Evolutionary conservation across 768 basidiomycete species (phyloP).

Genomic region (Tremella yokohamensis): DNA sequence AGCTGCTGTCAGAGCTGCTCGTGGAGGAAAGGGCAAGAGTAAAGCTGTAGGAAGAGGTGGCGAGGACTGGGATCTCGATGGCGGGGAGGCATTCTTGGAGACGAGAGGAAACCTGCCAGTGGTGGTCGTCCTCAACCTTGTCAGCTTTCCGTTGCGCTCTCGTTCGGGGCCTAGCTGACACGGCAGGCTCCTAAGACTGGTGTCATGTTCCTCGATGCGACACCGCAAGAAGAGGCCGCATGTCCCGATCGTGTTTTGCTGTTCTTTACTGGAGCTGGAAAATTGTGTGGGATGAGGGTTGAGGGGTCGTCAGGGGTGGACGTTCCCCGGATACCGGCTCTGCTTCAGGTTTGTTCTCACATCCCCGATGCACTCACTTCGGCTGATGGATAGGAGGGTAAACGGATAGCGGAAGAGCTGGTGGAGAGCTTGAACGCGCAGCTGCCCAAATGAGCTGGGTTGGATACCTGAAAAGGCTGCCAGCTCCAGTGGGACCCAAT

Average conservation of each 20-base stretch:
- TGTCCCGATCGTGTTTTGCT: slow-evolving; percentile 46
- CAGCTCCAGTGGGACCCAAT: no score
- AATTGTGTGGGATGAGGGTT: slow-evolving; percentile 44
- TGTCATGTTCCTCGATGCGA: slow-evolving; percentile 44
- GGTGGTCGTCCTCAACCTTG: slow-evolving; percentile 44
- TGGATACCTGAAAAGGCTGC: background rate
- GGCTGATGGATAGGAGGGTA: slow-evolving; percentile 14
- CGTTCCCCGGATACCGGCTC: slow-evolving; percentile 24
- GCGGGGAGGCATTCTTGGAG: slow-evolving; percentile 27
- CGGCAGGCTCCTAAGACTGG: background rate
- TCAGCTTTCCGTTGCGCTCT: slow-evolving; percentile 17
- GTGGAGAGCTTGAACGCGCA: slow-evolving; percentile 11
- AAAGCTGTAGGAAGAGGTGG: slow-evolving; percentile 26
- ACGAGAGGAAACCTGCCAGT: slow-evolving; percentile 40
- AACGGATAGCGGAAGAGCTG: slow-evolving; percentile 21
- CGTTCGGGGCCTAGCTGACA: no score
- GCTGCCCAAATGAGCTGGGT: slow-evolving; percentile 7
- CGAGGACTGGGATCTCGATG: slow-evolving; percentile 50
- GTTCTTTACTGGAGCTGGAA: slow-evolving; percentile 32
- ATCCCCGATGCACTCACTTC: background rate
- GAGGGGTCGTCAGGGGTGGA: slow-evolving; percentile 45
- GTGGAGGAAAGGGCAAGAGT: slow-evolving; percentile 27
- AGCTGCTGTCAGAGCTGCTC: slow-evolving; percentile 39
- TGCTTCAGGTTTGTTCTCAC: slow-evolving; percentile 24
- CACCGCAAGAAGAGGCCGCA: slow-evolving; percentile 44